Percentiles rank a stretch among this genome's conserved stretches.
Evolutionary conservation across 2,329 filamentous ascomycete species (phyloP).

Genomic region (Stagonosporopsis chrysanthemi): DNA sequence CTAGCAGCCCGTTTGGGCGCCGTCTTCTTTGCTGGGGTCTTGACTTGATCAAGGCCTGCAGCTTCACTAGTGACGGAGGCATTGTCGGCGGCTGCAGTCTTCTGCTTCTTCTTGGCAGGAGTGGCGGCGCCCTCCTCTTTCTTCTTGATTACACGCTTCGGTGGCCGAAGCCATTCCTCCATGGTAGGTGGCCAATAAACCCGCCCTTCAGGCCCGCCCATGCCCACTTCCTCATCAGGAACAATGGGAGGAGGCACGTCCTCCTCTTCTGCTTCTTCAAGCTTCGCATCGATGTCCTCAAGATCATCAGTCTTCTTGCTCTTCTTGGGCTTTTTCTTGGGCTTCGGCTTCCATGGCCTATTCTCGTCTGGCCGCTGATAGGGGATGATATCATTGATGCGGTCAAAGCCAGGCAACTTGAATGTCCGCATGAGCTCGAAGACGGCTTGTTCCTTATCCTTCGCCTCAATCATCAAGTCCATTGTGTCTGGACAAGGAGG

Average conservation of each 20-base stretch:
- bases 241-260: slow-evolving; percentile 54
- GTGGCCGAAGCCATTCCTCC: slow-evolving; percentile 88
- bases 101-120: slow-evolving; percentile 44
- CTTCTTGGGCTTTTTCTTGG: slow-evolving; percentile 56
- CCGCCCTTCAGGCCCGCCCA: slow-evolving; percentile 82
- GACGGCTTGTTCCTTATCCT: slow-evolving; percentile 96
- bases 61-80: slow-evolving; percentile 34
- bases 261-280: slow-evolving; percentile 52
- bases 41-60: slow-evolving; percentile 43
- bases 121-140: slow-evolving; percentile 53
- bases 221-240: slow-evolving; percentile 74
- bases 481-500: slow-evolving; percentile 83
- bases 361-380: slow-evolving; percentile 80
- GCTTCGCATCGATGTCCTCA: slow-evolving; percentile 49
- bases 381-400: slow-evolving; percentile 78
- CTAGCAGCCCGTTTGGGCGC: slow-evolving; percentile 36
- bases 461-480: slow-evolving; percentile 99
- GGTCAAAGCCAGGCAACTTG: slow-evolving; percentile 80
- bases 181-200: slow-evolving; percentile 92
- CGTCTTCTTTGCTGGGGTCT: slow-evolving; percentile 50
- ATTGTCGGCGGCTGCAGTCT: slow-evolving; percentile 32
- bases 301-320: slow-evolving; percentile 51
- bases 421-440: slow-evolving; percentile 93
- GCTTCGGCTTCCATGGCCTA: slow-evolving; percentile 52
- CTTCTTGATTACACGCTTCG: slow-evolving; percentile 72